Percentiles rank a stretch among this genome's conserved stretches.
Evolutionary conservation across 225 moss, liverwort and hornwort species (phyloP).

Genomic region (Bryum argenteum): DNA sequence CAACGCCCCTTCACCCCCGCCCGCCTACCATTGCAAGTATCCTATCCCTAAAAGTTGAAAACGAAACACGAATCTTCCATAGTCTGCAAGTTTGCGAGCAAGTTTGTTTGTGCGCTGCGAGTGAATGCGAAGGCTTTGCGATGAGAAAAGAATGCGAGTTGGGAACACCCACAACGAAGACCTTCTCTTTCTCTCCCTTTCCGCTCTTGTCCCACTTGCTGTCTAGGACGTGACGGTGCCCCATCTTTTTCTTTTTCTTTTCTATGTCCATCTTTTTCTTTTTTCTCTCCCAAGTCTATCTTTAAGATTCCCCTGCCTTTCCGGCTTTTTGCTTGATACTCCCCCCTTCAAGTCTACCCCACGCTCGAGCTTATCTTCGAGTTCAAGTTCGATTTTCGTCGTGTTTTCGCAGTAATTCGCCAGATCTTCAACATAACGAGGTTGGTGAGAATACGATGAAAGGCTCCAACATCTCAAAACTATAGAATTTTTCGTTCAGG

Average conservation of each 20-base stretch:
- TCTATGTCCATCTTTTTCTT: constrained; percentile 1
- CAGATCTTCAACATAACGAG: background rate
- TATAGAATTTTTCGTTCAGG: background rate
- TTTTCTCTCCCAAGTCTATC: background rate
- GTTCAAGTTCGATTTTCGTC: constrained; percentile 19
- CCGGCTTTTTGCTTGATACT: constrained; percentile 1
- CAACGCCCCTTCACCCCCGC: background rate
- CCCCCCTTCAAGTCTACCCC: constrained; percentile 8
- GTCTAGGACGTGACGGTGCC: constrained; percentile 36
- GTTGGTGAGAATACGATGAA: background rate
- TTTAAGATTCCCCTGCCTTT: constrained; percentile 18
- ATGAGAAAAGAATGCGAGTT: constrained; percentile 33
- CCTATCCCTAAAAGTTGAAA: constrained; percentile 5
- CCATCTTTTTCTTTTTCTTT: constrained; percentile 14
- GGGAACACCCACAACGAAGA: background rate
- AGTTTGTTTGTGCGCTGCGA: constrained; percentile 5
- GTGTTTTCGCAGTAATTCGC: background rate
- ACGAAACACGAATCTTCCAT: constrained; percentile 28
- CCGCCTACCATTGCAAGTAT: constrained; percentile 18
- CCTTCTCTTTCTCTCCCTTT: constrained; percentile 18
- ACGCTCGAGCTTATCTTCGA: constrained; percentile 12
- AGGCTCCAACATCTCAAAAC: background rate
- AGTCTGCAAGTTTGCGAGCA: background rate
- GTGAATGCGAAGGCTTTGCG: constrained; percentile 32
- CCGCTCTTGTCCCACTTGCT: constrained; percentile 33